These are phyloP conservation scores for Coccomyxa subellipsoidea DNA, from an alignment of 163 green algal genomes.

Conservation along the genomic window DNA sequence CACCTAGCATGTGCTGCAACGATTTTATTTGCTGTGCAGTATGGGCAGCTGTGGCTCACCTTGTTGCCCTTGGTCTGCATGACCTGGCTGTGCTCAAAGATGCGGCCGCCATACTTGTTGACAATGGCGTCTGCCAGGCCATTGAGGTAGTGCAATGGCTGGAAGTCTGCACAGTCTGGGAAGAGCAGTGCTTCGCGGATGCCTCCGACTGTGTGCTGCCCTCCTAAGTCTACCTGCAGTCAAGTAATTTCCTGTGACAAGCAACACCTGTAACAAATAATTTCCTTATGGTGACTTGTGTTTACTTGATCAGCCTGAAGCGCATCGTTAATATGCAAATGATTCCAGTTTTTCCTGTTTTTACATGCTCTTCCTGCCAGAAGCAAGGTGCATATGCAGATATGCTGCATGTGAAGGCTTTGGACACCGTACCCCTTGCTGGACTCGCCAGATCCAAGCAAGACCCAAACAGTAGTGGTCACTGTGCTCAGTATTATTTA, in stretches of 20 bases:
- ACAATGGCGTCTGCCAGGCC: slow-evolving; percentile 15
- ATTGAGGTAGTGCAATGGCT: slow-evolving; percentile 4
- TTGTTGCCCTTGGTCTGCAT: neutral
- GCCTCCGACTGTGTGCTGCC: neutral
- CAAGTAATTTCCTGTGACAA: neutral
- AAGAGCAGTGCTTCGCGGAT: slow-evolving; percentile 5
- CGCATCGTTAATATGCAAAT: neutral
- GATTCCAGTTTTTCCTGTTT: neutral
- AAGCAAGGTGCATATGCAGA: no score
- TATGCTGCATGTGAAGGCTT: neutral
- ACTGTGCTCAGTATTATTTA: no score
- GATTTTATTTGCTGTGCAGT: neutral
- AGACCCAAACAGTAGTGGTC: no score
- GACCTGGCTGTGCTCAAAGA: slow-evolving; percentile 15
- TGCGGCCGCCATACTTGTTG: slow-evolving; percentile 1
- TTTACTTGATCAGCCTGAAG: neutral
- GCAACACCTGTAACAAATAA: neutral
- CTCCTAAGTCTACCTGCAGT: slow-evolving; percentile 8
- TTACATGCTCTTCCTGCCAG: no score
- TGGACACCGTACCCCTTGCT: neutral
- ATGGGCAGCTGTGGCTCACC: neutral
- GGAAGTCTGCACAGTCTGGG: neutral
- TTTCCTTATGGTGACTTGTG: neutral
- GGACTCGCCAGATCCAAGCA: no score
- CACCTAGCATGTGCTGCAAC: neutral